Conservation (phyloP, 2,329 filamentous ascomycete species). For the Bipolaris sorokiniana region DNA sequence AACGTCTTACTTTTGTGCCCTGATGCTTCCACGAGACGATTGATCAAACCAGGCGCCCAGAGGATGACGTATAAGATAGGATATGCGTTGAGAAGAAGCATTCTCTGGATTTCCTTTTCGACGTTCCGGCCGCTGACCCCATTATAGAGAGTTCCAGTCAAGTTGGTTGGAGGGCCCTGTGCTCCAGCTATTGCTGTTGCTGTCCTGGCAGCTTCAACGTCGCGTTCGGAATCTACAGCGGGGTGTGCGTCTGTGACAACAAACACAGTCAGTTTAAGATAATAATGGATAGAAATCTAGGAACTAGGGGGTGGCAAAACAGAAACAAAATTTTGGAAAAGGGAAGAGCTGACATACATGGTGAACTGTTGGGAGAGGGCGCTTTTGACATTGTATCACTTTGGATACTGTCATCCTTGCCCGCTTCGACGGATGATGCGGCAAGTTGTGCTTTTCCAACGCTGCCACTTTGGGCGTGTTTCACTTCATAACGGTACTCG, state of each 20-base stretch:
- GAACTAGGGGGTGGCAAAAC: too few species aligned
- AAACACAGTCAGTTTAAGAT: not conserved
- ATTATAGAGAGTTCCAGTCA: not conserved
- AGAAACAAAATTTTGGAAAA: not conserved
- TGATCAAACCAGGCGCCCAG: conserved; percentile 43
- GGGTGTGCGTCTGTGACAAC: not conserved
- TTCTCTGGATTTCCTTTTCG: conserved; percentile 32
- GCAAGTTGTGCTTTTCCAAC: not conserved
- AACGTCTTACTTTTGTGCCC: conserved; percentile 16
- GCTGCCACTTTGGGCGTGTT: conserved; percentile 14
- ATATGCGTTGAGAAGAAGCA: conserved; percentile 45
- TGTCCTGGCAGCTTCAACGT: not conserved
- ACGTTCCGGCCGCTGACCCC: not conserved
- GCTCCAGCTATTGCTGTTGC: not conserved
- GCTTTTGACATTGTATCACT: not conserved
- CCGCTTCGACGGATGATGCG: not conserved
- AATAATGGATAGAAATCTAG: not conserved
- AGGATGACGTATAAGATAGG: conserved; percentile 43
- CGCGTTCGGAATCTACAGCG: not conserved
- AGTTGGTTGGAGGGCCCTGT: not conserved
- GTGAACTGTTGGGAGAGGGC: not conserved
- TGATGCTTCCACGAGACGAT: conserved; percentile 27
- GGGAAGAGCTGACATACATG: not conserved
- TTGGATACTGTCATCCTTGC: not conserved
- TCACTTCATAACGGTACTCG: conserved; percentile 7